Conservation (phyloP, 225 moss, liverwort and hornwort species). For the Rhytidiadelphus loreus region DNA sequence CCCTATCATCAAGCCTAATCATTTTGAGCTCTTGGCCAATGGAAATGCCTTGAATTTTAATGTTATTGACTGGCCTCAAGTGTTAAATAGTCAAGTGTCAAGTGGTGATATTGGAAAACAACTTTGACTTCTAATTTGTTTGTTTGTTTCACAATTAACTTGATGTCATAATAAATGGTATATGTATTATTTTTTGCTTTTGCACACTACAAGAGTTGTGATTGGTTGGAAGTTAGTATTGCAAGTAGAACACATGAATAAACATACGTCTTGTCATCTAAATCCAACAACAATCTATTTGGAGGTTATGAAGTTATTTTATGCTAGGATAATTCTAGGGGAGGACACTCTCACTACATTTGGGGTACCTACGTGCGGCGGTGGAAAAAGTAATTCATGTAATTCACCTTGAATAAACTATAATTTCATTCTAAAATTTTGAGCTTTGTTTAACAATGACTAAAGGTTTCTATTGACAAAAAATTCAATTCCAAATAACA, state of each 20-base stretch:
- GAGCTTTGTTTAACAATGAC: too few relatives aligned
- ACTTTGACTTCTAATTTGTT: too few relatives aligned
- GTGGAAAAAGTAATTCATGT: too few relatives aligned
- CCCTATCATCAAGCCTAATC: fast-evolving
- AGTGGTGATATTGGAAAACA: neutral
- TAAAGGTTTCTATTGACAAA: too few relatives aligned
- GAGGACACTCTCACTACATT: too few relatives aligned
- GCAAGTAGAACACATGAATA: neutral
- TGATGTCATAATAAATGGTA: neutral
- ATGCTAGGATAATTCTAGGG: too few relatives aligned
- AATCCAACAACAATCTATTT: neutral
- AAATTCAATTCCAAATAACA: too few relatives aligned
- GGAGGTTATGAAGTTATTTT: neutral
- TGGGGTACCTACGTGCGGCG: too few relatives aligned
- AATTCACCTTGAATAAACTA: too few relatives aligned
- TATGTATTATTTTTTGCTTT: neutral
- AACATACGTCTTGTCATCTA: neutral
- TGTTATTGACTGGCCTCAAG: neutral
- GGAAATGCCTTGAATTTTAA: neutral
- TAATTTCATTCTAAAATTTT: too few relatives aligned
- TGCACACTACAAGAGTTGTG: neutral
- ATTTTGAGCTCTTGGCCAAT: neutral
- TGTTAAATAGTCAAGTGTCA: neutral
- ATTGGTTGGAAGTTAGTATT: neutral
- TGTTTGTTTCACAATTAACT: neutral